Evolutionary conservation across 2,329 filamentous ascomycete genomes (phyloP), one percentile per base, ranked within the genome.

Genomic region (Chrysosphaeria jannelii): DNA sequence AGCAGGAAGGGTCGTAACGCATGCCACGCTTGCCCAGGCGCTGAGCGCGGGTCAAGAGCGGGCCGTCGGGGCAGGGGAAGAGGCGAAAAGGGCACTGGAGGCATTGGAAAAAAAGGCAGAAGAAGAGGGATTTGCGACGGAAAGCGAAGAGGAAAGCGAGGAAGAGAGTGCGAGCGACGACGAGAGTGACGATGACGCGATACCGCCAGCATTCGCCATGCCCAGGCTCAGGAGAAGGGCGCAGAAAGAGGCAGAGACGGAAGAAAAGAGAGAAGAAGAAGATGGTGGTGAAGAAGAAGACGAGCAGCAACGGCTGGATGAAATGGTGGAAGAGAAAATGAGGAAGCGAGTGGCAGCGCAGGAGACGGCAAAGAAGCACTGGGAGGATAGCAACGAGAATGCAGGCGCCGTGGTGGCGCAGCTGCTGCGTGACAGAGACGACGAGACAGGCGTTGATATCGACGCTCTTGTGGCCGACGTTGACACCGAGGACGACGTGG

Each of bases 241-340:
- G 28, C 51, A 61, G 32, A 48, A 61, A 30, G 43, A 42, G 19
- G 22, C 20, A 14, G 39, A 35, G 23, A 23, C 31, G 25, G 20
- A 24, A 33, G 14, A 15, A 13, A 24, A 19, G 14, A 20, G 24
- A 3, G 16, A 22, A 3, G 17, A 25, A 4, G 19, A 25, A n/a
- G 27, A 19, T 2, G 30, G 34, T 10, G 31, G 30, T 6, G 33
- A 30, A 14, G 27, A 19, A 11, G 35, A 41, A 4, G 44, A 41
- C 3, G 57, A 51, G 3, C 58, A 57, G 27, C 62, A 53, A 2
- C 57, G 61, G 17, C 63, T 68, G 39, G 69, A 90, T 39, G 65
- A 60, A 27, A 49, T 93, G 7, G 63, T 97, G 9, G 76, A 90
- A 39, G 75, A 79, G 34, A 78, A 93, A 39, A 63, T 93, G 20